Conservation (phyloP, 805 yeast genomes). For the Candida sakaeoensis region DNA sequence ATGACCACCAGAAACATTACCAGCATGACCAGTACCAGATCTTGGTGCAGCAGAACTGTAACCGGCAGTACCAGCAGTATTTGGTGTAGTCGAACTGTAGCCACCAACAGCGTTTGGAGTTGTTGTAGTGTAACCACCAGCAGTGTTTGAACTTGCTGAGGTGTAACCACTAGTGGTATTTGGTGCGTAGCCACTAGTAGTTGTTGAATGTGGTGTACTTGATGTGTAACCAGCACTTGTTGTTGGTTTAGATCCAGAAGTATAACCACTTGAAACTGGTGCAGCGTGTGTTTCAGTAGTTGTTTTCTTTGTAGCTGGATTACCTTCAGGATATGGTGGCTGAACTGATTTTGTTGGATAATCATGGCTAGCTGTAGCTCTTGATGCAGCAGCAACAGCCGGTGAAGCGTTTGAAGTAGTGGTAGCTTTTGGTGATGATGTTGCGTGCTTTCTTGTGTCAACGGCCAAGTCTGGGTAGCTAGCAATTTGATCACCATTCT, state of each 20-base stretch:
- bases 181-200: too few relatives aligned
- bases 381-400: conserved; percentile 6
- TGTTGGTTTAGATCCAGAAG: background rate
- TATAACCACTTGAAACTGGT: background rate
- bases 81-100: too few relatives aligned
- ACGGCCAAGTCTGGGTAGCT: conserved; percentile 10
- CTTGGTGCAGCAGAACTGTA: background rate
- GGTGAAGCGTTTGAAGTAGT: conserved; percentile 3
- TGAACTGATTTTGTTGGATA: background rate
- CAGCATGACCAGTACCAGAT: background rate
- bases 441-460: background rate
- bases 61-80: background rate
- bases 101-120: too few relatives aligned
- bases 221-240: background rate
- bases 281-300: background rate
- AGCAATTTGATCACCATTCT: conserved; percentile 17
- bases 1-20: background rate
- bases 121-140: too few relatives aligned
- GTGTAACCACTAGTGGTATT: too few relatives aligned
- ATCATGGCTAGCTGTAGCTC: conserved; percentile 1
- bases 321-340: conserved; percentile 6
- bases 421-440: conserved; percentile 1
- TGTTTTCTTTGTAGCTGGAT: conserved; percentile 1
- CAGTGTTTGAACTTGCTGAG: too few relatives aligned
- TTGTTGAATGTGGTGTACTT: background rate